Evolutionary conservation across 2,329 filamentous ascomycete species (phyloP).

Genomic region (Dothistroma pini): DNA sequence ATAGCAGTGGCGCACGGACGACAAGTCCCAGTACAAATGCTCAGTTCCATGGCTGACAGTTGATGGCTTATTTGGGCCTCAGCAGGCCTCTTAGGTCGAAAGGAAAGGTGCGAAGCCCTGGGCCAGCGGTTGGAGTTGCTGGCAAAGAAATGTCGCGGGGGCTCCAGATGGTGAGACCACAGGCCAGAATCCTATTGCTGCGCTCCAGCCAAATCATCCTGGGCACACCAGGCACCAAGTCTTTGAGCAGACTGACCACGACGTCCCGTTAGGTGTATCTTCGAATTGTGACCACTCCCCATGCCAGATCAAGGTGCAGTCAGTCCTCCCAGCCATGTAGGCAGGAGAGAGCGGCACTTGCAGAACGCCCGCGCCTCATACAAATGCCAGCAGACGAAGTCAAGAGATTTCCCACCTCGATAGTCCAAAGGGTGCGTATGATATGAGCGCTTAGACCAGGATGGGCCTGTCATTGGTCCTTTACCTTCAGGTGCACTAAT

Average conservation of each 20-base stretch:
- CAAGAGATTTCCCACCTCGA: constrained; percentile 5
- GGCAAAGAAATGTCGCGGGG: not conserved
- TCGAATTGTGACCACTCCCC: not conserved
- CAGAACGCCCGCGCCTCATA: not conserved
- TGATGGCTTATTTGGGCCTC: not conserved
- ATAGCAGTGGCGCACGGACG: not conserved
- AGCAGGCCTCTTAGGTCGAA: not conserved
- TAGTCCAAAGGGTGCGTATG: constrained; percentile 7
- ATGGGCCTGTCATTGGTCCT: constrained; percentile 12
- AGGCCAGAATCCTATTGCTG: not conserved
- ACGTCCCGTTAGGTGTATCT: not conserved
- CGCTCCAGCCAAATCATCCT: not conserved
- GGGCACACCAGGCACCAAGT: not conserved
- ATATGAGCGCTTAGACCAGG: constrained; percentile 10
- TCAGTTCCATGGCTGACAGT: no score
- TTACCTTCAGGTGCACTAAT: not conserved
- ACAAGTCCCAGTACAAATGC: not conserved
- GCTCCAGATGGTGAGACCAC: not conserved
- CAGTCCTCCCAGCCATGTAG: not conserved
- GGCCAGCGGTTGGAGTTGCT: not conserved
- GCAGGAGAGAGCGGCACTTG: not conserved
- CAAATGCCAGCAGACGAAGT: constrained; percentile 10
- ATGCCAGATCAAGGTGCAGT: not conserved
- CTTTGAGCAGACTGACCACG: not conserved
- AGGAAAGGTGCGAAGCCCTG: not conserved